A percentile compares a stretch with the other conserved stretches of the same genome.
Evolutionary conservation across 2,329 filamentous ascomycete species (phyloP).

Genomic region (Penicillium carneum): DNA sequence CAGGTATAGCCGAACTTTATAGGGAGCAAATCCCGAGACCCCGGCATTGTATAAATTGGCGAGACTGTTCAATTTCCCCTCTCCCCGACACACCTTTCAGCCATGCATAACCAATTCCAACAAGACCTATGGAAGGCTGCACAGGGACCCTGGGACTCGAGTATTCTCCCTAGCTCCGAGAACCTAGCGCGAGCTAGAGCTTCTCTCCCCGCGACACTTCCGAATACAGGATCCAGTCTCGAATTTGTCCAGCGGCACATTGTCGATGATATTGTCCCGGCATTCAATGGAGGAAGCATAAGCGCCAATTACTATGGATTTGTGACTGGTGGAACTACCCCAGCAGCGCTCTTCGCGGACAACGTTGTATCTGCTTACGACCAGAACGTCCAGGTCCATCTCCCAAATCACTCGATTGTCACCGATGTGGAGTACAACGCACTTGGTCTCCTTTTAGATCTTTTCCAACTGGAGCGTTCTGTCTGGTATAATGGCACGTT

Average conservation of each 20-base stretch:
- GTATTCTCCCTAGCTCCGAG: slow-evolving; percentile 44
- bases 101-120: slow-evolving; percentile 34
- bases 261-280: slow-evolving; percentile 56
- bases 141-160: slow-evolving; percentile 39
- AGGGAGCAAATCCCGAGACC: slow-evolving; percentile 28
- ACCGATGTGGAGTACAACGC: slow-evolving; percentile 79
- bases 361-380: slow-evolving; percentile 81
- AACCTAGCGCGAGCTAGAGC: slow-evolving; percentile 42
- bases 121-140: slow-evolving; percentile 43
- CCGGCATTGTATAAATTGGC: slow-evolving; percentile 23
- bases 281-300: slow-evolving; percentile 70
- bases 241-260: slow-evolving; percentile 48
- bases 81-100: not conserved
- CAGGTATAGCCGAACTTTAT: slow-evolving; percentile 28
- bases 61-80: not conserved
- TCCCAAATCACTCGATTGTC: slow-evolving; percentile 75
- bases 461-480: slow-evolving; percentile 66
- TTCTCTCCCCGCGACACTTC: slow-evolving; percentile 43
- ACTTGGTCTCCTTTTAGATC: slow-evolving; percentile 70
- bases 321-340: slow-evolving; percentile 81
- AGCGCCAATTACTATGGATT: slow-evolving; percentile 83
- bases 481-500: slow-evolving; percentile 78
- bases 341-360: slow-evolving; percentile 81
- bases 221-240: slow-evolving; percentile 41
- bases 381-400: slow-evolving; percentile 83